Evolutionary conservation across 2,329 filamentous ascomycete genomes (phyloP).

Genomic region (Aspergillus tanneri): DNA sequence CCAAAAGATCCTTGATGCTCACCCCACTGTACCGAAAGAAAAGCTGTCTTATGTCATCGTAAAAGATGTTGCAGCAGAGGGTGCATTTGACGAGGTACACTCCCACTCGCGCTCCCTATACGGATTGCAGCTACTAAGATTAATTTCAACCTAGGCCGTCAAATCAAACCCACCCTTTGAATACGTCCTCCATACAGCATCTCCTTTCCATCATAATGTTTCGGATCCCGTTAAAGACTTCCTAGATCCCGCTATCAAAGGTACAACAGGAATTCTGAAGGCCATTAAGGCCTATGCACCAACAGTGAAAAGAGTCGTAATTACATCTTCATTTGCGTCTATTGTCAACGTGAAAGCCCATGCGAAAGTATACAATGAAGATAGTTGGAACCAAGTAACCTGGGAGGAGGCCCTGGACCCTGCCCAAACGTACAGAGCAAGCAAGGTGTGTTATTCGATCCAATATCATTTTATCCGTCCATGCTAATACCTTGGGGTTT

Average conservation of each 20-base stretch:
- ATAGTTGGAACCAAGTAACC: constrained; percentile 47
- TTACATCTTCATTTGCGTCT: constrained; percentile 69
- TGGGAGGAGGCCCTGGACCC: constrained; percentile 42
- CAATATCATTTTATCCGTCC: neutral
- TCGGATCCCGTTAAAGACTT: constrained; percentile 65
- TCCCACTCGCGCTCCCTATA: neutral
- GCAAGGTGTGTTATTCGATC: constrained; percentile 49
- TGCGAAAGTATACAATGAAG: constrained; percentile 38
- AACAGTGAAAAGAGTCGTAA: constrained; percentile 69
- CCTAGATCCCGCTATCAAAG: constrained; percentile 62
- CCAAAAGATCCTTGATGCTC: constrained; percentile 57
- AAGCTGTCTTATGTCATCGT: constrained; percentile 67
- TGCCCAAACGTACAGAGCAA: constrained; percentile 47
- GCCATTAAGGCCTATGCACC: constrained; percentile 61
- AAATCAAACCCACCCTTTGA: constrained; percentile 66
- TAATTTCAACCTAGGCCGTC: constrained; percentile 45
- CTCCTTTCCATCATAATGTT: constrained; percentile 72
- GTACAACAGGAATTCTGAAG: constrained; percentile 62
- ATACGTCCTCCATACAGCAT: constrained; percentile 71
- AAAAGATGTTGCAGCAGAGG: constrained; percentile 66
- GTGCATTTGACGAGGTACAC: constrained; percentile 64
- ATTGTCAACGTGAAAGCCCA: constrained; percentile 53
- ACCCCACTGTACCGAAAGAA: constrained; percentile 52
- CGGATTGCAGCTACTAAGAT: neutral
- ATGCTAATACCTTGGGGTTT: constrained; percentile 11